Percentiles rank a stretch among this genome's conserved stretches.
Evolutionary conservation across 2,329 filamentous ascomycete species (phyloP).

Genomic region (Corynespora cassiicola): DNA sequence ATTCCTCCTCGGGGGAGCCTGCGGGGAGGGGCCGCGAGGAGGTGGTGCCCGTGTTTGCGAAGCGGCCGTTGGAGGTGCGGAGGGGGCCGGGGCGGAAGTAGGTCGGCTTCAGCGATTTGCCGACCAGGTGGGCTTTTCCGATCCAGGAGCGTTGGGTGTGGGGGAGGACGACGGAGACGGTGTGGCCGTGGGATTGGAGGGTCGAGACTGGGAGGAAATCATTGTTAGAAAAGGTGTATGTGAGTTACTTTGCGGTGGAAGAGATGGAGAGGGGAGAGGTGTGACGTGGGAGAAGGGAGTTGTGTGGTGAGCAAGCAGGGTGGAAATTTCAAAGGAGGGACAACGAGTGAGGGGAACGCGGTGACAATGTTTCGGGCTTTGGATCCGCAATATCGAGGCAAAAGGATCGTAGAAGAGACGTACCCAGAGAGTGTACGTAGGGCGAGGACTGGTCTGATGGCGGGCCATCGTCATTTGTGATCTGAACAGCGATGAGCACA

Average conservation of each 20-base stretch:
- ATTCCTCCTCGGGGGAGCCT: constrained; percentile 49
- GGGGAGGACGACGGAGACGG: constrained; percentile 90
- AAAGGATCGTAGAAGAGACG: background rate
- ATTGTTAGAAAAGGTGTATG: too few relatives aligned
- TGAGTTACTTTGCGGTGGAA: constrained; percentile 36
- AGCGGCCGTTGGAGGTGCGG: constrained; percentile 45
- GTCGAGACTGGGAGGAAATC: constrained; percentile 49
- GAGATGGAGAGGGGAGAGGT: constrained; percentile 26
- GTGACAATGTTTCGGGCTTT: background rate
- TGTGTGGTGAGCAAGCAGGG: background rate
- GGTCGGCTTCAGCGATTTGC: constrained; percentile 80
- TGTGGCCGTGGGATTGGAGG: constrained; percentile 71
- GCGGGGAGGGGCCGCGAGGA: constrained; percentile 39
- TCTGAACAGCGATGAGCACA: constrained; percentile 35
- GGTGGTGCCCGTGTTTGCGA: constrained; percentile 46
- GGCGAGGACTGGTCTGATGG: constrained; percentile 58
- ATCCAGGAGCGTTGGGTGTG: constrained; percentile 97
- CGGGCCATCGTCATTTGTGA: constrained; percentile 60
- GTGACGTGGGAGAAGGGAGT: background rate
- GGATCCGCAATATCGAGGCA: background rate
- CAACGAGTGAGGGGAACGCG: too few relatives aligned
- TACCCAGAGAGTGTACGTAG: constrained; percentile 53
- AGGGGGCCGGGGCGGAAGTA: constrained; percentile 78
- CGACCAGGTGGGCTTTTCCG: constrained; percentile 95
- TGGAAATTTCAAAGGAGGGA: too few relatives aligned